phyloP scores from a whole-genome alignment of 2,329 filamentous ascomycete genomes.

The Hymenotorrendiella dingleyae region DNA sequence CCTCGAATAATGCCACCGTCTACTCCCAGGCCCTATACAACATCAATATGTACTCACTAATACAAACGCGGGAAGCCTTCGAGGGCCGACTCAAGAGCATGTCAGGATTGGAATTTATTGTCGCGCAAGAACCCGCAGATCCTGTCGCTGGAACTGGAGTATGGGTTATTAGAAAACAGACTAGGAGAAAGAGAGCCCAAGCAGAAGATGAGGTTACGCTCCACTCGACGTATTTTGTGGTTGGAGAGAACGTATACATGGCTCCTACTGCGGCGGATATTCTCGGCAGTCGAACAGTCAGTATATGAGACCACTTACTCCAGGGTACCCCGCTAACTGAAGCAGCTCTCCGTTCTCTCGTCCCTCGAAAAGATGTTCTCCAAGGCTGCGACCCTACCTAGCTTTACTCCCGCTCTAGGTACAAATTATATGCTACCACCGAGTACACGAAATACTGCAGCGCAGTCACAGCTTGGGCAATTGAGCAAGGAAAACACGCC shows the following conservation, averaged over 20 bases:
- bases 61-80: slow-evolving; percentile 57
- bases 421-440: slow-evolving; percentile 30
- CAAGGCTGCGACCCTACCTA: slow-evolving; percentile 27
- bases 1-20: slow-evolving; percentile 61
- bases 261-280: slow-evolving; percentile 57
- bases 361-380: slow-evolving; percentile 30
- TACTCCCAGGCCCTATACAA: slow-evolving; percentile 58
- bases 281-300: slow-evolving; percentile 51
- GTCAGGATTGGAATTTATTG: slow-evolving; percentile 61
- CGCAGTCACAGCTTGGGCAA: slow-evolving; percentile 23
- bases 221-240: slow-evolving; percentile 56
- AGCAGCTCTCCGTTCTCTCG: slow-evolving; percentile 21
- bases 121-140: slow-evolving; percentile 59
- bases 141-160: slow-evolving; percentile 58
- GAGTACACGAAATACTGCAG: slow-evolving; percentile 12
- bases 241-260: slow-evolving; percentile 62
- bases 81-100: slow-evolving; percentile 57
- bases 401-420: slow-evolving; percentile 47
- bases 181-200: slow-evolving; percentile 49
- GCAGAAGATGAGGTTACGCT: slow-evolving; percentile 54
- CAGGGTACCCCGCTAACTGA: slow-evolving; percentile 11
- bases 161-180: slow-evolving; percentile 66
- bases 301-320: too few relatives aligned
- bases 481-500: slow-evolving; percentile 37
- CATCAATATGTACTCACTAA: slow-evolving; percentile 48